Base-by-base conservation (phyloP, 768 basidiomycete species). In the Cantharellus anzutake region DNA sequence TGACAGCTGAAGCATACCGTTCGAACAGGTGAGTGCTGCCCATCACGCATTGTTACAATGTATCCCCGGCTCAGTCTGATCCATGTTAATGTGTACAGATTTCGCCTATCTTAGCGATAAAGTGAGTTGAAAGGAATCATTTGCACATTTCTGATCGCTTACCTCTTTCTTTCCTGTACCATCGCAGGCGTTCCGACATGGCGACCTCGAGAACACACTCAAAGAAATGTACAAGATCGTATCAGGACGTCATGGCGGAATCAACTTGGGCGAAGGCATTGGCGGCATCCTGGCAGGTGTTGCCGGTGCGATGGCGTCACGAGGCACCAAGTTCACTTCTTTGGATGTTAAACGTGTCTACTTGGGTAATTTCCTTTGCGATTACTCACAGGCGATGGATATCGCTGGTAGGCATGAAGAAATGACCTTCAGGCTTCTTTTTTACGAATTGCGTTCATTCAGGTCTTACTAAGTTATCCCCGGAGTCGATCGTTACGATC, bases 351-450 rank as follows among this genome's bases (percentile, higher is more conserved):
- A 91, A 68, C 76, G 87, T 37, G 82, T 89, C 3, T 87, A 86
- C 67, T 86, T 86, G 69, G 84, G 83, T 83, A 88, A 88, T 68
- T 90, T 88, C 89, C 75, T 93, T 41, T 76, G 91, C 42, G 90
- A 93, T 71, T 93, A 91, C 70, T 84, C 83, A 65, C 84, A 88
- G 79, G 87, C 89, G 2, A 81, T 91, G 20, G 86, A 91, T 72
- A 83, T 90, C 57, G 81, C 83, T 0, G 76, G 52, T 55, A 29
- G 11, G 81, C n/a, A 69, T 87, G 61, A 81, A 84, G 73, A 84
- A 84, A 67, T 67, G 85, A 56, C 81, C 75, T 41, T 68, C 81
- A 16, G 20, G 42, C 4, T 62, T 48, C 4, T 29, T 41, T 4
- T 38, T 56, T 42, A 35, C 3, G 16, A 20, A 14, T n/a, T 60